Percentiles rank a stretch among this genome's conserved stretches.
Evolutionary conservation across 164 flowering plant genomes (phyloP).

Genomic region (Annona cherimola): DNA sequence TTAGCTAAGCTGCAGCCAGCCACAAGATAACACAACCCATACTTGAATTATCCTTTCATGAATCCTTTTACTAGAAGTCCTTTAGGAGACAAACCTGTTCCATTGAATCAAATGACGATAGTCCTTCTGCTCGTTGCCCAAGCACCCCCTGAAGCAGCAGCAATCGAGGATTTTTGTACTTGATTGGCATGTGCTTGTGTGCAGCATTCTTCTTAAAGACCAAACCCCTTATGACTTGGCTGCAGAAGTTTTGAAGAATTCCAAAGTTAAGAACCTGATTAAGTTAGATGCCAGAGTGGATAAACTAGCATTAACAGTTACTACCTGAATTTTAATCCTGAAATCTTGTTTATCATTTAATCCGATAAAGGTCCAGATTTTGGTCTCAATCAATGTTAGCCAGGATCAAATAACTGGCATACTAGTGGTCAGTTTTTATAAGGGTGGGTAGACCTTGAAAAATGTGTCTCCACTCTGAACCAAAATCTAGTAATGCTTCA

Average conservation of each 20-base stretch:
- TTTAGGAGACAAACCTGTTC: conserved; percentile 42
- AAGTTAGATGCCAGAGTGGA: background rate
- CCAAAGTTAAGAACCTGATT: background rate
- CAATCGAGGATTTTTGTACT: conserved; percentile 62
- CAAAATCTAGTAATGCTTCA: background rate
- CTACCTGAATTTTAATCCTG: background rate
- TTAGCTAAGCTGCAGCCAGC: too few species aligned
- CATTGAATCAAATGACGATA: conserved; percentile 75
- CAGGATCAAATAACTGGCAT: background rate
- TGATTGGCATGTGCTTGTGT: conserved; percentile 86
- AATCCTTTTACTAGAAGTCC: background rate
- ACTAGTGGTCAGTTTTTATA: too few species aligned
- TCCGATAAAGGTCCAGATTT: background rate
- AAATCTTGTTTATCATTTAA: background rate
- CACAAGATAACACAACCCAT: too few species aligned
- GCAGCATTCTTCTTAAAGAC: conserved; percentile 94
- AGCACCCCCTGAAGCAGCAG: conserved; percentile 67
- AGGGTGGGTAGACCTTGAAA: background rate
- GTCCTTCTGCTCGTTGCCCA: conserved; percentile 59
- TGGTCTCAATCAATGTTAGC: background rate
- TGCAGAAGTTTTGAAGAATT: conserved; percentile 27
- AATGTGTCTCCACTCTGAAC: background rate
- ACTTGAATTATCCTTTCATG: background rate
- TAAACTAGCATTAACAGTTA: background rate
- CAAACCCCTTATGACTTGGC: conserved; percentile 77